Evolutionary conservation across 2,329 filamentous ascomycete genomes (phyloP).

Genomic region (Podosphaera fusca): DNA sequence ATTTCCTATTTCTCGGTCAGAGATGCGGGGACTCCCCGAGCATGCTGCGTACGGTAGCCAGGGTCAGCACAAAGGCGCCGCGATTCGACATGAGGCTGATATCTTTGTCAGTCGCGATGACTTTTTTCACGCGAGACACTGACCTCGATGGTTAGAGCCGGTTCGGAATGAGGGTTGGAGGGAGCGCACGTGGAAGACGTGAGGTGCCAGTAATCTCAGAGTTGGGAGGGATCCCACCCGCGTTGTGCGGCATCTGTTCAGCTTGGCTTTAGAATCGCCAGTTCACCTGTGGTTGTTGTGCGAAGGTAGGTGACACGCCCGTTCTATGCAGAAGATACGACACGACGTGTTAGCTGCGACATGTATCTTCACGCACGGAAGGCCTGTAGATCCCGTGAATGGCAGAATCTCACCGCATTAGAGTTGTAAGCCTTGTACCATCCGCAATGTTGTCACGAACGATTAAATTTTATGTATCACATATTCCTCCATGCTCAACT

Average conservation of each 20-base stretch:
- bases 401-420: no score
- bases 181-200: slow-evolving; percentile 53
- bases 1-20: slow-evolving; percentile 38
- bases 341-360: no score
- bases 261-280: no score
- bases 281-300: no score
- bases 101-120: slow-evolving; percentile 71
- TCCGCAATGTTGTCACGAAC: no score
- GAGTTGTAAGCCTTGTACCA: no score
- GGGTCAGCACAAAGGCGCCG: slow-evolving; percentile 77
- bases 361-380: no score
- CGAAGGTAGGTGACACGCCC: no score
- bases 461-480: no score
- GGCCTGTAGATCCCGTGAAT: no score
- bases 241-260: slow-evolving; percentile 64
- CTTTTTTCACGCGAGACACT: slow-evolving; percentile 94
- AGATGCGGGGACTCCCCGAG: not conserved
- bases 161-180: not conserved
- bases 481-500: no score
- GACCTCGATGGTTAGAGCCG: slow-evolving; percentile 3
- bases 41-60: slow-evolving; percentile 48
- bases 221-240: slow-evolving; percentile 53
- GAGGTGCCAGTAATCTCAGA: slow-evolving; percentile 70
- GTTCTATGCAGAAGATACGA: no score
- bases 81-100: slow-evolving; percentile 75